Evolutionary conservation across 2,329 filamentous ascomycete genomes (phyloP), one percentile per base, ranked within the genome.

Genomic region (Beauveria bassiana): DNA sequence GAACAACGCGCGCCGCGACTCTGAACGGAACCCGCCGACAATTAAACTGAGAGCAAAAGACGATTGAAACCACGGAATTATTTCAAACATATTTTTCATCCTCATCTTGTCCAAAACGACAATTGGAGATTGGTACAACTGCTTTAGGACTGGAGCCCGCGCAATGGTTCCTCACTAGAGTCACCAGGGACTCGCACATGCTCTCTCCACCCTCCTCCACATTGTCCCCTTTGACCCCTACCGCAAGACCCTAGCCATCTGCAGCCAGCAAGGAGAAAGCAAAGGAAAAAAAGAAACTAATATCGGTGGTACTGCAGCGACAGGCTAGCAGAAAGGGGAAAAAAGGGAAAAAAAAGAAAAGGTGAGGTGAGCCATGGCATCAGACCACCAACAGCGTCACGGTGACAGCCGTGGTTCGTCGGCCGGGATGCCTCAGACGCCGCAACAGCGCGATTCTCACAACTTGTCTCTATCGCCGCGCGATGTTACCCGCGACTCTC

Each of bases 401-500:
- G 46, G 34, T 14, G 34, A 59, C 4, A 59, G 47, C 47, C 12
- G 47, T 40, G 47, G 14, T n/a, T 52, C 57, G 16, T 51, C 38
- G 5, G 18, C 14, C 9, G 38, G 24, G 3, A 51, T 59, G 57
- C 47, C 57, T 26, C 58, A 28, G n/a, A 45, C 58, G 28, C 58
- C 58, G 9, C 18, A 60, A 18, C 47, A 34, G 5, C 58, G 82
- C 66, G 87, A 93, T 75, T 91, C 89, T 54, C 93, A 97, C 79
- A 93, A 96, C 73, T 81, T 97, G 64, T 93, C 90, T 62, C 81
- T 96, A 68, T 87, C 87, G 56, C 85, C 89, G 54, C 81, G 87
- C 64, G 85, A 90, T 71, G 86, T 90, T 65, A 91, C 90, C 46
- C 86, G 93, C 67, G 91, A 96, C 71, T 97, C 93, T 42, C 86